Evolutionary conservation across 257 asterid species (phyloP), one percentile per base, ranked within the genome.

Genomic region (Lavandula angustifolia): DNA sequence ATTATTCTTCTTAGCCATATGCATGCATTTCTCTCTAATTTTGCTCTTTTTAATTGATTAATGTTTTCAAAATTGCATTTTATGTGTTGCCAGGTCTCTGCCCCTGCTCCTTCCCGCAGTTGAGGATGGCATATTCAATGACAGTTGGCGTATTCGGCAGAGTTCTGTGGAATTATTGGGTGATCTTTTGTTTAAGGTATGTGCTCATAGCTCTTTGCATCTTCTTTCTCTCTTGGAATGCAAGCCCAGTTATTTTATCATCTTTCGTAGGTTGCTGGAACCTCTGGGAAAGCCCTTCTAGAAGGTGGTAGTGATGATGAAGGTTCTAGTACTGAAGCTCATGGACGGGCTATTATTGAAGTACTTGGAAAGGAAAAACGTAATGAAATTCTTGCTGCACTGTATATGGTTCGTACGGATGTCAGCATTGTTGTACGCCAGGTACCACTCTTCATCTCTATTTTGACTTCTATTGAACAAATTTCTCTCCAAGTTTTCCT

Each of bases 251-350:
- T 67, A 33, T 33, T 57, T 46, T 27, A 63, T 43, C 41, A 7
- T 71, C 57, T 54, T 67, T 51, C 79, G 56, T 74, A 92, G 99
- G 99, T 92, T 82, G 99, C 97, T 71, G 99, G 99, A 63, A 92
- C 99, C 70, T 92, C 99, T 59, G 99, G 99, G 41, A 92, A 92
- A 87, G 96, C 99, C 54, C 99, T 87, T 78, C 88, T 92, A 68
- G 99, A 94, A 79, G 99, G 99, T 29, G 99, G 97, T 57, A 94
- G 99, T 78, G 99, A 94, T 71, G 99, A 94, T 80, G 99, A 94
- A 80, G 99, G 99, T 73, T 82, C 99, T 65, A 94, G 99, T 78
- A 94, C 99, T 76, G 99, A 94, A 84, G 99, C 99, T 42, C 99
- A 94, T 40, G 99, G 99, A 47, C 91, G 97, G 54, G 99, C 99